phyloP scores from a whole-genome alignment of 2,329 filamentous ascomycete species.

The Colletotrichum magnum region DNA sequence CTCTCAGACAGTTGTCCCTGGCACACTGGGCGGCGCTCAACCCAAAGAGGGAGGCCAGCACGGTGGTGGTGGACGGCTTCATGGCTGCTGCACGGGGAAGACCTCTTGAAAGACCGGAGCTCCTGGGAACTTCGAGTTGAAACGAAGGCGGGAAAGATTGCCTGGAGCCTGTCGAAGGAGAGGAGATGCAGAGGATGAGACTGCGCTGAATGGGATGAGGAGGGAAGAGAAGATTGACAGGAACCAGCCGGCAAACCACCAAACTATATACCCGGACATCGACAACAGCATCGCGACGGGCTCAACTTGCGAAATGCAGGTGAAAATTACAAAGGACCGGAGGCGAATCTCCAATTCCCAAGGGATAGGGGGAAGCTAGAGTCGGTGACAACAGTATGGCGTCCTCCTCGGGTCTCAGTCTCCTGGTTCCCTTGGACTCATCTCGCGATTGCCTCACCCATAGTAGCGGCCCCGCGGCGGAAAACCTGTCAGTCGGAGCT shows the following conservation, averaged over 20 bases:
- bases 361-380: conserved; percentile 28
- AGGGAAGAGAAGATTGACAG: background rate
- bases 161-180: conserved; percentile 33
- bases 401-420: conserved; percentile 31
- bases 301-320: background rate
- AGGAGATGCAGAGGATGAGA: conserved; percentile 32
- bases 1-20: conserved; percentile 40
- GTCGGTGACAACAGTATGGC: conserved; percentile 15
- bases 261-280: conserved; percentile 18
- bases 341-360: conserved; percentile 12
- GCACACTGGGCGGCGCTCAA: conserved; percentile 34
- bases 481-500: background rate
- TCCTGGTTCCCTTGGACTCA: conserved; percentile 39
- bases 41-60: conserved; percentile 39
- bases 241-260: background rate
- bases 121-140: conserved; percentile 26
- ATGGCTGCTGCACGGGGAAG: conserved; percentile 27
- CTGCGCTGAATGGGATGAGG: conserved; percentile 35
- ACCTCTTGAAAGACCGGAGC: conserved; percentile 24
- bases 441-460: conserved; percentile 38
- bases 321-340: conserved; percentile 7
- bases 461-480: conserved; percentile 22
- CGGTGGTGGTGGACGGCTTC: conserved; percentile 37
- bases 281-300: background rate
- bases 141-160: conserved; percentile 22